Percentiles rank a stretch among this genome's conserved stretches.
Conservation (phyloP, 805 yeast genomes). For the Candida boidinii region DNA sequence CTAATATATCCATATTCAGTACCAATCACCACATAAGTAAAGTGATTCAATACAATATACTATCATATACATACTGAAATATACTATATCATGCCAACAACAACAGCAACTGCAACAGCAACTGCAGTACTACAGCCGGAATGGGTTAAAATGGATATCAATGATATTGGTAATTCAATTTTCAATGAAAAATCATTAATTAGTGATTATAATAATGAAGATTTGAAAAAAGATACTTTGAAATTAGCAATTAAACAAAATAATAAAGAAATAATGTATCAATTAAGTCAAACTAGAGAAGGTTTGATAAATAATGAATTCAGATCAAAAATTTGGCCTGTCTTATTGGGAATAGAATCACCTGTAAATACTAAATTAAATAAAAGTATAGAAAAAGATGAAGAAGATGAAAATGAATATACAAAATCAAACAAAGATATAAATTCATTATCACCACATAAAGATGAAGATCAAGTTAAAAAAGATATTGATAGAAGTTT, state of each 20-base stretch:
- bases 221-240: slow-evolving; percentile 29
- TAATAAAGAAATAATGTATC: slow-evolving; percentile 21
- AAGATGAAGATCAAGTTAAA: slow-evolving; percentile 70
- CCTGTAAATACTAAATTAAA: slow-evolving; percentile 4
- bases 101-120: background rate
- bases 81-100: too few relatives aligned
- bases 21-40: too few relatives aligned
- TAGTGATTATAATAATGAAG: slow-evolving; percentile 28
- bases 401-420: slow-evolving; percentile 12
- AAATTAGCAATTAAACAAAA: slow-evolving; percentile 25
- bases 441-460: slow-evolving; percentile 44
- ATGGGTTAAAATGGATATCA: slow-evolving; percentile 45
- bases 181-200: slow-evolving; percentile 34
- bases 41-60: too few relatives aligned
- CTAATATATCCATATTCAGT: too few relatives aligned
- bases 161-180: slow-evolving; percentile 36
- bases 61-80: too few relatives aligned
- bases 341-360: slow-evolving; percentile 29
- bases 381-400: too few relatives aligned
- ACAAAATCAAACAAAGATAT: too few relatives aligned
- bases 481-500: slow-evolving; percentile 75
- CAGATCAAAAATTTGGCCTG: slow-evolving; percentile 44
- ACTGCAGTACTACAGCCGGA: slow-evolving; percentile 18
- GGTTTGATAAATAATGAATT: slow-evolving; percentile 36
- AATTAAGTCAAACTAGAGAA: slow-evolving; percentile 33